Evolutionary conservation across 257 asterid genomes (phyloP), one percentile per base, ranked within the genome.

Genomic region (Buddleja alternifolia): DNA sequence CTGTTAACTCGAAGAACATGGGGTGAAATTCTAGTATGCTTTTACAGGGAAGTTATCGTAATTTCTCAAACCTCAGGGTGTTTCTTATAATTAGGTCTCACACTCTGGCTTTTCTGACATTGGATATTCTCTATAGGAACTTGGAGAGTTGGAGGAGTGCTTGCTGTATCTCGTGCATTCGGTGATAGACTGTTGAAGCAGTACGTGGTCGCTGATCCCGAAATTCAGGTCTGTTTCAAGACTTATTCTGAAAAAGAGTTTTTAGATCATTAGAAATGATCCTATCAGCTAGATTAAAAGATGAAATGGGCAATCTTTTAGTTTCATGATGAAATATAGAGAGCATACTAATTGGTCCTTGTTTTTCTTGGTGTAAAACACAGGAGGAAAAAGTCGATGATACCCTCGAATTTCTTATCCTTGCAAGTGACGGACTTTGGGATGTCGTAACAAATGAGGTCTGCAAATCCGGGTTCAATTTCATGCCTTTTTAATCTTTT

Each of bases 351-450:
- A 48, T 21, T 23, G 1, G 8, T 36, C 45, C 8, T 32, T 12
- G 6, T 11, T 6, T 47, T 24, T 39, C 66, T 54, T 51, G 72
- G 63, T 70, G 39, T 36, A 57, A 77, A 61, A 48, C 37, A 74
- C 85, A 86, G 94, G 96, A 89, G 76, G 92, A 76, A 56, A 89
- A 83, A 75, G 90, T 89, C 10, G 94, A 89, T 44, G 78, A 79
- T 48, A 76, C 93, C 20, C 91, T 89, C 6, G 96, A 89, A 80
- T 89, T 89, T 78, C 93, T 89, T 37, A 86, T 88, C 84, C 91
- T 88, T 21, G 96, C 96, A n/a, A 88, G 96, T 60, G 96, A 88
- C 67, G 96, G 96, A 46, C 94, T 89, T 41, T 89, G 96, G 96
- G 96, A 89, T 44, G 96, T 89, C 4, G 96, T 89, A 47, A 78